Evolutionary conservation across 495 filamentous ascomycete species (phyloP).

Genomic region (Cercophora scortea): DNA sequence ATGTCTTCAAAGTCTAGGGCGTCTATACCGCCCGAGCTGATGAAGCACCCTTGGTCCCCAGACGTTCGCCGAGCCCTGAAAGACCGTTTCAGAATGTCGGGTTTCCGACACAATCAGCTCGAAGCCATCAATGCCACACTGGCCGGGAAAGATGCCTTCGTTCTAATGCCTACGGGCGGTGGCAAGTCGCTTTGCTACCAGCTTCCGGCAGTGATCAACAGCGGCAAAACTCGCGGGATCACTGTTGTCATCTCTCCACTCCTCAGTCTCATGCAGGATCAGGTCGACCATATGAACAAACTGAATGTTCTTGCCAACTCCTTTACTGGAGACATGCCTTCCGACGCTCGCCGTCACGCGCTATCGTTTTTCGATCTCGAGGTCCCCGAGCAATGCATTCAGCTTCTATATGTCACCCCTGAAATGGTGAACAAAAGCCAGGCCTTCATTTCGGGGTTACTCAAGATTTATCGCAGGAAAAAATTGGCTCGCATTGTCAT

Average conservation of each 20-base stretch:
- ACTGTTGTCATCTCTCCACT: conserved; percentile 93
- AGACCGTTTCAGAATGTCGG: conserved; percentile 71
- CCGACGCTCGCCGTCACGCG: conserved; percentile 50
- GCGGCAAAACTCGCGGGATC: conserved; percentile 73
- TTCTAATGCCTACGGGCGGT: conserved; percentile 95
- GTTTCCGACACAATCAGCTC: conserved; percentile 86
- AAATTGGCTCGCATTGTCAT: conserved; percentile 88
- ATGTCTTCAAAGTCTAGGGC: conserved; percentile 13
- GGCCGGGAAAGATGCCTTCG: conserved; percentile 77
- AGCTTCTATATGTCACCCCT: conserved; percentile 89
- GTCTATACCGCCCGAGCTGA: conserved; percentile 29
- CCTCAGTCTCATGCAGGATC: conserved; percentile 93
- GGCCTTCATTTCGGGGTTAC: conserved; percentile 51
- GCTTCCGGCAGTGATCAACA: conserved; percentile 75
- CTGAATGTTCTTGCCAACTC: conserved; percentile 69
- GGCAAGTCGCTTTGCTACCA: conserved; percentile 98
- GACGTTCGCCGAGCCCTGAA: conserved; percentile 74
- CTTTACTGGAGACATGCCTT: conserved; percentile 65
- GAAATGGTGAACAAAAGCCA: conserved; percentile 88
- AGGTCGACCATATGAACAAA: conserved; percentile 71
- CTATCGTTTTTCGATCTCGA: conserved; percentile 49
- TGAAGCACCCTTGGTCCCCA: conserved; percentile 65
- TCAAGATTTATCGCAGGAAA: conserved; percentile 51
- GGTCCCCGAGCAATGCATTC: conserved; percentile 59
- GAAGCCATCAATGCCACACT: conserved; percentile 94